These are phyloP conservation scores for Botrytis deweyae DNA, from an alignment of 2,329 filamentous ascomycete species.

Conservation along the genomic window DNA sequence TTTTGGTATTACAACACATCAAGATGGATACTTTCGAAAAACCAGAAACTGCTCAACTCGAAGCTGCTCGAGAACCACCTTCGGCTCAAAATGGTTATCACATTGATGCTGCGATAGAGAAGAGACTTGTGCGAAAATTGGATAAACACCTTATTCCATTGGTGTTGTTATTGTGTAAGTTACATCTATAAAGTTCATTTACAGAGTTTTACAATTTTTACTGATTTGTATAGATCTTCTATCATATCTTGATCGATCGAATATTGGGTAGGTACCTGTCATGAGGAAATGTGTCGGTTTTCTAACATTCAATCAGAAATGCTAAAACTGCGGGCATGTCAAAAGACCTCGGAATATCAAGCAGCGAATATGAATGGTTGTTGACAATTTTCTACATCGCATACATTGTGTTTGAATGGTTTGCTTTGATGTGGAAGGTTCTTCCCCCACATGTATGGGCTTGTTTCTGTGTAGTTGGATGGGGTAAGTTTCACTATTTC, in stretches of 20 bases:
- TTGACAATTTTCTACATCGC: constrained; percentile 44
- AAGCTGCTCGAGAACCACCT: constrained; percentile 6
- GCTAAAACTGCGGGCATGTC: constrained; percentile 54
- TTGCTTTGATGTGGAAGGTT: constrained; percentile 43
- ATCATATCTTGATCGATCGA: constrained; percentile 50
- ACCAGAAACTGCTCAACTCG: not conserved
- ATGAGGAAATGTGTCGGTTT: not conserved
- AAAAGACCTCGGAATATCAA: constrained; percentile 48
- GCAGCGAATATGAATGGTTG: constrained; percentile 45
- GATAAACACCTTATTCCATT: constrained; percentile 56
- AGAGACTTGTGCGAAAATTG: constrained; percentile 53
- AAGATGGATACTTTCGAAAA: constrained; percentile 9
- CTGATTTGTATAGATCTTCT: constrained; percentile 42
- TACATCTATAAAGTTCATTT: not conserved
- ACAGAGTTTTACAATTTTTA: not conserved
- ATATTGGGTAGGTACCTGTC: constrained; percentile 44
- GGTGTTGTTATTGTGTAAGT: constrained; percentile 28
- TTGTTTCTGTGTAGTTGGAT: constrained; percentile 39
- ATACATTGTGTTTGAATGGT: constrained; percentile 45
- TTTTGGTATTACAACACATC: not conserved
- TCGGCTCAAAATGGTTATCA: constrained; percentile 8
- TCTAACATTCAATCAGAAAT: constrained; percentile 43
- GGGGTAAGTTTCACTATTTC: constrained; percentile 36
- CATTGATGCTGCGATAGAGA: constrained; percentile 42
- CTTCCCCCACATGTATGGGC: constrained; percentile 43